Percentiles rank a stretch among this genome's conserved stretches.
Conservation (phyloP, 2,329 filamentous ascomycete species). For the Cladosporium colombiae region DNA sequence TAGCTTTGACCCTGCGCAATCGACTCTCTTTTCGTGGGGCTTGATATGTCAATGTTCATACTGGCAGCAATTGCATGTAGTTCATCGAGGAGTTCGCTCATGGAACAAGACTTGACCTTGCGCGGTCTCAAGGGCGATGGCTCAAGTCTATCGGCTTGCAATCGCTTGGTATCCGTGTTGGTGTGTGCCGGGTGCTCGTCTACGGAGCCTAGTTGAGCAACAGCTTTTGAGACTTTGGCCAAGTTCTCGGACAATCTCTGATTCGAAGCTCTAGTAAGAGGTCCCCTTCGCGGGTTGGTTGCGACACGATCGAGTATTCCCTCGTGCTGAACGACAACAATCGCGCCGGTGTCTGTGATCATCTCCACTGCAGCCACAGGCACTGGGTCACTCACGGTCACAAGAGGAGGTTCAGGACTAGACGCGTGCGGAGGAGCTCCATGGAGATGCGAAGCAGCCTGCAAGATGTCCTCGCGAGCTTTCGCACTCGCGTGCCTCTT, state of each 20-base stretch:
- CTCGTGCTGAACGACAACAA: slow-evolving; percentile 18
- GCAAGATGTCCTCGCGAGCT: neutral
- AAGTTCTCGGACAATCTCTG: slow-evolving; percentile 8
- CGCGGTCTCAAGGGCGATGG: neutral
- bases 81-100: slow-evolving; percentile 7
- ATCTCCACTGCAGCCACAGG: neutral
- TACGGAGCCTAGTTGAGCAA: slow-evolving; percentile 28
- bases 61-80: slow-evolving; percentile 6
- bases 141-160: neutral
- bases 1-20: neutral
- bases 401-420: neutral
- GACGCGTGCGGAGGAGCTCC: neutral
- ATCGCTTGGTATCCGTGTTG: too few species aligned
- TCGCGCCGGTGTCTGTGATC: neutral
- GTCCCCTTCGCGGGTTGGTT: slow-evolving; percentile 21
- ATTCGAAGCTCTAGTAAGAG: slow-evolving; percentile 21
- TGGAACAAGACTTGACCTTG: neutral
- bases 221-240: slow-evolving; percentile 18
- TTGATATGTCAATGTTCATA: slow-evolving; percentile 11
- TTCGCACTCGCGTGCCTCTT: neutral
- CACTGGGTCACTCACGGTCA: neutral
- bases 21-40: neutral
- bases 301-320: slow-evolving; percentile 22
- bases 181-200: slow-evolving; percentile 22
- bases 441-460: slow-evolving; percentile 8